Base-by-base conservation (phyloP, 1,284 basidiomycete genomes). In the Trametes polyzona region DNA sequence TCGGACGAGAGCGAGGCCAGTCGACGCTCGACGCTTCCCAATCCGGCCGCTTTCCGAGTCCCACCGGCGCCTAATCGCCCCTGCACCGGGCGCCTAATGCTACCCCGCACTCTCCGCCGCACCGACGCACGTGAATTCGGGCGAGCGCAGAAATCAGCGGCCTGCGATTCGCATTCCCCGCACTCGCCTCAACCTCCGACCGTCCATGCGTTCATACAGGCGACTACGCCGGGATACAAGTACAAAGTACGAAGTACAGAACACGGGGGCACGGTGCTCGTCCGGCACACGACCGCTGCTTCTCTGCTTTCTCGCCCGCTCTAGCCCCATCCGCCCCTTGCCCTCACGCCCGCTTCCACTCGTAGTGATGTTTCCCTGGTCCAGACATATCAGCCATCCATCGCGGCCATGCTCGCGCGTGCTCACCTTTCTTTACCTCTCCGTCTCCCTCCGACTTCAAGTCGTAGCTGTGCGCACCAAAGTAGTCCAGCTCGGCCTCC, bases 401-500 rank as follows among this genome's bases (percentile, higher is more conserved):
- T 14, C 27, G n/a, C 42, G 32, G 21, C 29, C 33, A 4, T 29
- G 4, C 19, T 12, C 46, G 3, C 7, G 21, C 9, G 7, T 2
- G 16, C 63, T 7, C 55, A 65, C 62, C 64, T 59, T 67, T 67
- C 58, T 64, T 55, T 37, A 65, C 65, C 46, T 62, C 57, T 1
- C 66, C 66, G n/a, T 62, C 44, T 11, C 63, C 64, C 26, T 64
- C 65, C 51, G 55, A 58, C 59, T 63, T 61, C 42, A 52, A 29
- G 30, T 67, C 64, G 35, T 61, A 65, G 33, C 44, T 57, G 49
- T 64, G 64, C 33, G 65, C 59, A 2, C 63, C 65, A 48, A 66
- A 65, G 56, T 63, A 67, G 44, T 67, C 66, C 44, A 67, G 52
- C 53, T 67, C 59, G n/a, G 65, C 65, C 55, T 66, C 66, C 66